Evolutionary conservation across 495 filamentous ascomycete species (phyloP), one percentile per base, ranked within the genome.

Genomic region (Penicillium longicatenatum): DNA sequence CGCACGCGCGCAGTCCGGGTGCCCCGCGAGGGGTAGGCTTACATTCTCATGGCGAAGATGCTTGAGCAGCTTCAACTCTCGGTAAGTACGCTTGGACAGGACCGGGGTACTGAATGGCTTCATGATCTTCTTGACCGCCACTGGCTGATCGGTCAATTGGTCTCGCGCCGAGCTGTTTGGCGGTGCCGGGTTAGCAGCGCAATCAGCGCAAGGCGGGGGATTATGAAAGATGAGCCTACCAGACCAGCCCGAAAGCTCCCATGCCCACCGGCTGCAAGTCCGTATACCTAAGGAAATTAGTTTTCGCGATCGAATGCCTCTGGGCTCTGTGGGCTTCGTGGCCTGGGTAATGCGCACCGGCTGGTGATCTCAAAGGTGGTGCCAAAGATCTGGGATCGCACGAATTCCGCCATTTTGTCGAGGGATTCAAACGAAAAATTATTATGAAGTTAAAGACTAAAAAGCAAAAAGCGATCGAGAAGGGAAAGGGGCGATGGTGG

Each of bases 61-160:
- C 78, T 98, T 98, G 65, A 98, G 78, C 54, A 98, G 83, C 82
- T 98, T 98, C 74, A 98, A 79, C 70, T 98, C 94, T 57, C 94
- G 89, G 70, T 98, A 98, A 24, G 94, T 98, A 68, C 94, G 82
- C 81, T 98, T 98, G 20, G 94, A 94, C 41, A 98, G 78, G 44
- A 98, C 94, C 6, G 94, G 94, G 11, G 94, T 98, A 81, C 92
- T 96, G 78, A 98, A 98, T 7, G 94, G 94, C 81, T 98, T 98
- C 95, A 98, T 98, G 69, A 98, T 98, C 82, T 98, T 98, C 85
- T 98, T 98, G 65, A 98, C 92, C 30, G 94, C 94, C 56, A 98
- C 94, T 69, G 90, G 90, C 70, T 96, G 91, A 65, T 81, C 87
- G 51, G 95, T 98, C 71, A 98, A 91, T 81, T 97, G 91, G 72